These are phyloP conservation scores for Dothideomycetes sp. DNA, from an alignment of 2,329 filamentous ascomycete genomes.

Conservation along the genomic window DNA sequence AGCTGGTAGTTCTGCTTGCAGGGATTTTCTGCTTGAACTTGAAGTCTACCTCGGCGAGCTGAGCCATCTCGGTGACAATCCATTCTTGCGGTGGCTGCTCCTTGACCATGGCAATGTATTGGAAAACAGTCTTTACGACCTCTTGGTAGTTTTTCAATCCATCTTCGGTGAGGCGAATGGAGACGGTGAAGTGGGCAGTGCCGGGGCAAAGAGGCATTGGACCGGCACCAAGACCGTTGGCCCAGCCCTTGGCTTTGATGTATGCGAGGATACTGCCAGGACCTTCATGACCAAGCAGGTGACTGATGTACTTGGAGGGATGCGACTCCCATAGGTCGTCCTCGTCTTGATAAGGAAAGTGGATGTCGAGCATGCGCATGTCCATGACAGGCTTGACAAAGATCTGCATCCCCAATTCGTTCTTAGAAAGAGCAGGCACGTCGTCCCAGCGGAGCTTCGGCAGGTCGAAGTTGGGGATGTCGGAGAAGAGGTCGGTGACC, in stretches of 20 bases:
- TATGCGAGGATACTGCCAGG: conserved; percentile 86
- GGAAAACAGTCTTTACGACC: conserved; percentile 73
- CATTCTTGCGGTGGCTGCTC: conserved; percentile 75
- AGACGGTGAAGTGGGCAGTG: conserved; percentile 68
- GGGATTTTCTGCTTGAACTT: conserved; percentile 88
- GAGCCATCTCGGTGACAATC: conserved; percentile 89
- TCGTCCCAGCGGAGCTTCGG: conserved; percentile 56
- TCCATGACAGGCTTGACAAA: conserved; percentile 93
- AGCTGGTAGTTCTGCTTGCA: conserved; percentile 80
- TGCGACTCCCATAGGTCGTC: conserved; percentile 68
- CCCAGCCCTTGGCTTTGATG: conserved; percentile 84
- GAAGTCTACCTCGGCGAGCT: conserved; percentile 86
- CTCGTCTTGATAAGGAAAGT: conserved; percentile 79
- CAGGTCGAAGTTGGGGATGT: conserved; percentile 71
- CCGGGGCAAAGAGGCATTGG: conserved; percentile 68
- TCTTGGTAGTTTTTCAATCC: conserved; percentile 74
- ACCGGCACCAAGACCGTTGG: conserved; percentile 70
- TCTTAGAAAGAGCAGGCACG: conserved; percentile 46
- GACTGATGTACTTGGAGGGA: conserved; percentile 75
- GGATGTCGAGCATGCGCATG: conserved; percentile 64
- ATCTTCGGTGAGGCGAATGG: conserved; percentile 72
- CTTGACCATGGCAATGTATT: conserved; percentile 79
- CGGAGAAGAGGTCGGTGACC: conserved; percentile 74
- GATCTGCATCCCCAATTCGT: conserved; percentile 57
- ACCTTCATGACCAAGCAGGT: conserved; percentile 84